Base-by-base conservation (phyloP, 352 stramenopile species). In the Phytophthora agathidicida region DNA sequence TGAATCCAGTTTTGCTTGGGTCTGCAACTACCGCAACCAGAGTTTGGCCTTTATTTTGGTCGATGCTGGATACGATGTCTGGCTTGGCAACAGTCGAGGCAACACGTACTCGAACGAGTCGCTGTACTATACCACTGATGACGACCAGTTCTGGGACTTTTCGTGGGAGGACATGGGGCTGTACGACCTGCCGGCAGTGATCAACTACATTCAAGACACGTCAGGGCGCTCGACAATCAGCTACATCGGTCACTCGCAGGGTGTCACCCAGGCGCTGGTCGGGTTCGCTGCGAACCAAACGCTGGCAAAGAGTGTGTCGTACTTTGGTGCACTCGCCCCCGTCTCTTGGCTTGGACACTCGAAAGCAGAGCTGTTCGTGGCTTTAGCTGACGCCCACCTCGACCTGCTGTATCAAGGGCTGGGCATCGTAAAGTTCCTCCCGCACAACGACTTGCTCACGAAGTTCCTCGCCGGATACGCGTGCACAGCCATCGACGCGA, bases 11-110 rank as follows among this genome's bases (percentile, higher is more conserved):
- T 86, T 67, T 59, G 76, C 72, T 31, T 86, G 60, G 37, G 67
- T 83, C 7, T 57, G 61, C 58, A 86, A 86, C 62, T 86, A 61
- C 48, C 67, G 71, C 33, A 77, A 56, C n/a, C 70, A 86, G 56
- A 82, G 70, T 30, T 52, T 83, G 17, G 76, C 70, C 7, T 83
- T 72, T 54, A n/a, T 86, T 19, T 60, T 86, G 11, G 73, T 70
- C 0, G 75, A 86, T 22, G 69, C 66, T 11, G 76, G 76, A 1
- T 86, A 80, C 38, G 76, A 86, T 17, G 76, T 86, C n/a, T 83
- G 73, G 76, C 71, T 86, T 3, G 76, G 76, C 54, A 83, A 83
- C 58, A 83, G 71, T 38, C 61, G 76, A 37, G 71, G 71, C 27
- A 82, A 70, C 48, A 86, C 71, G 20, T 86, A 72, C 71, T 86